A percentile compares a stretch with the other conserved stretches of the same genome.
Evolutionary conservation across 2,329 filamentous ascomycete genomes (phyloP).

Genomic region (Coniella lustricola): DNA sequence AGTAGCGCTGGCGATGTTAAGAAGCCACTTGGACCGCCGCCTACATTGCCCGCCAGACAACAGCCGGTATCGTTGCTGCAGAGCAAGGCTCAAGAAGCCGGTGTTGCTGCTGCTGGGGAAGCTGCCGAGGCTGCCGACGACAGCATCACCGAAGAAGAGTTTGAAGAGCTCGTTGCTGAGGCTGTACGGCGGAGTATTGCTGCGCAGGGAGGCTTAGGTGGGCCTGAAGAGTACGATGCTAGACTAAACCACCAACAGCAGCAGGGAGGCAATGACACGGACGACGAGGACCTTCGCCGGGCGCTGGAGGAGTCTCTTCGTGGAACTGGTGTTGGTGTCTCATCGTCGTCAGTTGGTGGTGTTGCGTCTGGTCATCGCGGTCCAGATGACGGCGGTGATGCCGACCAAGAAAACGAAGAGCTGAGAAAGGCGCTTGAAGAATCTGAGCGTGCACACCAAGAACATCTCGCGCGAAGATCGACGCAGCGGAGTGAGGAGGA

Average conservation of each 20-base stretch:
- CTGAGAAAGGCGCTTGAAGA: conserved; percentile 41
- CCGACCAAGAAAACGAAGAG: conserved; percentile 38
- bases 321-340: conserved; percentile 11
- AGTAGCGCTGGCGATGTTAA: no score
- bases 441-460: conserved; percentile 37
- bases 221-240: conserved; percentile 16
- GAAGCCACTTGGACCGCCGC: conserved; percentile 17
- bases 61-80: no score
- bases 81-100: conserved; percentile 7
- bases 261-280: conserved; percentile 11
- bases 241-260: no score
- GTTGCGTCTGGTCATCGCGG: no score
- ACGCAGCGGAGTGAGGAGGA: conserved; percentile 55
- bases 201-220: conserved; percentile 16
- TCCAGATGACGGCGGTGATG: conserved; percentile 23
- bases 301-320: conserved; percentile 35
- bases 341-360: no score
- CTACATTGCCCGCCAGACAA: background rate
- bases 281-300: conserved; percentile 32
- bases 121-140: conserved; percentile 25
- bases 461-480: conserved; percentile 31
- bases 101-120: conserved; percentile 21
- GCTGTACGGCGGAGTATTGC: conserved; percentile 47
- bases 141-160: conserved; percentile 50
- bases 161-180: conserved; percentile 48